Evolutionary conservation across 148 eudicot genomes (phyloP).

Genomic region (Heliosperma pusillum): DNA sequence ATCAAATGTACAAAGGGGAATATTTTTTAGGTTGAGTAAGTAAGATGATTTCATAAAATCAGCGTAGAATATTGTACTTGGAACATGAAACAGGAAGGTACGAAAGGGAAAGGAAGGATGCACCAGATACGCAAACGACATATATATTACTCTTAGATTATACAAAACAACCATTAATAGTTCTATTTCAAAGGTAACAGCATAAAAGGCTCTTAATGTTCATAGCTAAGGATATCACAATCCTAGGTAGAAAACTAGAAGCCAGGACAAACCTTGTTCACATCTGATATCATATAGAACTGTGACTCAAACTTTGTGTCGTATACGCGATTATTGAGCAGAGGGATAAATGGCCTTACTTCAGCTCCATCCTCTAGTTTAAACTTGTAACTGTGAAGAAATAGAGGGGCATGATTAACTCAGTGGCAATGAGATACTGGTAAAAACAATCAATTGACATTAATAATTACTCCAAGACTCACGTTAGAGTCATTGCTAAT

Average conservation of each 20-base stretch:
- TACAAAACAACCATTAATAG: not conserved
- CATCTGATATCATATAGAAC: constrained; percentile 92
- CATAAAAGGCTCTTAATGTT: not conserved
- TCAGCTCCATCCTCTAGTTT: constrained; percentile 94
- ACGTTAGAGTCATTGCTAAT: constrained; percentile 78
- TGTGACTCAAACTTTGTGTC: constrained; percentile 98
- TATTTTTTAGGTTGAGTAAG: not conserved
- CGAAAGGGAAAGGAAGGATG: not conserved
- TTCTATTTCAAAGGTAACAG: not conserved
- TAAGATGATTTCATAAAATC: not conserved
- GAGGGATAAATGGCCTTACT: constrained; percentile 79
- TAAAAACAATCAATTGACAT: not conserved
- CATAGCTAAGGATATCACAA: not conserved
- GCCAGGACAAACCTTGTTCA: constrained; percentile 66
- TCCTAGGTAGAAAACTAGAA: not conserved
- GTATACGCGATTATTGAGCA: constrained; percentile 87
- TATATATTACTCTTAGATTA: not conserved
- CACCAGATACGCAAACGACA: not conserved
- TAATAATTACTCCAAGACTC: constrained; percentile 30
- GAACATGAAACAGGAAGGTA: not conserved
- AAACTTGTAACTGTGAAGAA: constrained; percentile 79
- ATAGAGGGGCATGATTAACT: constrained; percentile 10
- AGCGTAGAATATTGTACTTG: not conserved
- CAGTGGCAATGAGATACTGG: not conserved
- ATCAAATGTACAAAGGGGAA: not conserved